Conservation (phyloP, 768 basidiomycete species). For the Kwoniella botswanensis region DNA sequence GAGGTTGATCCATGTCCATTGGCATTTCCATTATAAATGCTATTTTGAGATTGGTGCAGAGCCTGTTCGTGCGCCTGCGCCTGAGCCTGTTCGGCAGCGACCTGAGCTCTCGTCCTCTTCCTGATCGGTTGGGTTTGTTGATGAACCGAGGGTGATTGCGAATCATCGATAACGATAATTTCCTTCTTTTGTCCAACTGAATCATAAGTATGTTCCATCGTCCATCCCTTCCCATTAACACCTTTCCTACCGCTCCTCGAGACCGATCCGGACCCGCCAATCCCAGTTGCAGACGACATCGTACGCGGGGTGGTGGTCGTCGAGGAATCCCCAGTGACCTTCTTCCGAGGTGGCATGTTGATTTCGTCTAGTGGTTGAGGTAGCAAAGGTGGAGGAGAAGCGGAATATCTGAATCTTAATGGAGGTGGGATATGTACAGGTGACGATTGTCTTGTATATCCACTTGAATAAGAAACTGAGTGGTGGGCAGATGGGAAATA, state of each 20-base stretch:
- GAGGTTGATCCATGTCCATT: slow-evolving; percentile 22
- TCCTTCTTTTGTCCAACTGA: slow-evolving; percentile 48
- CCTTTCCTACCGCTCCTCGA: slow-evolving; percentile 12
- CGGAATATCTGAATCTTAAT: slow-evolving; percentile 49
- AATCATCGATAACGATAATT: slow-evolving; percentile 53
- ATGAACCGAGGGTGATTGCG: slow-evolving; percentile 27
- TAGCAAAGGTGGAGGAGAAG: slow-evolving; percentile 28
- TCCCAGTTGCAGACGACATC: slow-evolving; percentile 19
- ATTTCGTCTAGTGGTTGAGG: neutral
- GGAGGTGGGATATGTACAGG: slow-evolving; percentile 46
- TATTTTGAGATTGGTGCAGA: slow-evolving; percentile 6
- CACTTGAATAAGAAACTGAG: neutral
- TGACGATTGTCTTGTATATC: slow-evolving; percentile 12
- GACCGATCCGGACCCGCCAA: slow-evolving; percentile 7
- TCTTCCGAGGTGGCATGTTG: slow-evolving; percentile 45
- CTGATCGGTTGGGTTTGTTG: slow-evolving; percentile 41
- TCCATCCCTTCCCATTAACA: slow-evolving; percentile 50
- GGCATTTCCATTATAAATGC: slow-evolving; percentile 25
- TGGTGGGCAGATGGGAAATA: slow-evolving; percentile 3
- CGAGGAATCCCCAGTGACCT: slow-evolving; percentile 25
- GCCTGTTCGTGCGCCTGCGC: slow-evolving; percentile 2
- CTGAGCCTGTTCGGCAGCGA: slow-evolving; percentile 26
- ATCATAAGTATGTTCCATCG: slow-evolving; percentile 51
- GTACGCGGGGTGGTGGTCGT: slow-evolving; percentile 14
- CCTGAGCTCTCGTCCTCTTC: slow-evolving; percentile 43